phyloP scores from a whole-genome alignment of 345 rosid species.

The Eucalyptus decipiens region DNA sequence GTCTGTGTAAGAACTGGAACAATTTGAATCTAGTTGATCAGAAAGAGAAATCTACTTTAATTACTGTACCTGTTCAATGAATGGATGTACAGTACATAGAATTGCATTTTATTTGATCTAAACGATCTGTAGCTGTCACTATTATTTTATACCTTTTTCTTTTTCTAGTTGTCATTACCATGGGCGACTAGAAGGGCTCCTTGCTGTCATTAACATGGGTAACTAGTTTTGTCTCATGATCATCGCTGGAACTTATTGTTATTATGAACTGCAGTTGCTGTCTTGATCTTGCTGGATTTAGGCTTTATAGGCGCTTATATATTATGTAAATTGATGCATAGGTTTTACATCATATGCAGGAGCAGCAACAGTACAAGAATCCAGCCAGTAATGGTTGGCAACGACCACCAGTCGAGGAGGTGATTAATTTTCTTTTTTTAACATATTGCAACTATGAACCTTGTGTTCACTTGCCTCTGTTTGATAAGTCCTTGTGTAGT shows the following conservation, averaged over 20 bases:
- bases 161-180: not conserved
- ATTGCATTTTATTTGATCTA: not conserved
- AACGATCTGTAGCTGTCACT: not conserved
- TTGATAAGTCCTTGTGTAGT: not conserved
- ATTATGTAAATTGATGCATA: not conserved
- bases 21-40: not conserved
- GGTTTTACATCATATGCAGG: slow-evolving; percentile 19
- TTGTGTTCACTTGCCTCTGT: not conserved
- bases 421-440: not conserved
- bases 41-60: not conserved
- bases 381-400: slow-evolving; percentile 43
- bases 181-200: not conserved
- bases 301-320: not conserved
- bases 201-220: not conserved
- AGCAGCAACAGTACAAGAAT: slow-evolving; percentile 71
- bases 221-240: not conserved
- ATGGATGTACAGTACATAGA: not conserved
- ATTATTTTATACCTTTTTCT: not conserved
- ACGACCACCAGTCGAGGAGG: slow-evolving; percentile 90
- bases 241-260: not conserved
- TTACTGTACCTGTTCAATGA: not conserved
- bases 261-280: not conserved
- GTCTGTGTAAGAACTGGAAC: not conserved
- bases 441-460: not conserved
- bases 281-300: not conserved